Evolutionary conservation across 768 basidiomycete species (phyloP).

Genomic region (Coprinopsis marcescibilis): DNA sequence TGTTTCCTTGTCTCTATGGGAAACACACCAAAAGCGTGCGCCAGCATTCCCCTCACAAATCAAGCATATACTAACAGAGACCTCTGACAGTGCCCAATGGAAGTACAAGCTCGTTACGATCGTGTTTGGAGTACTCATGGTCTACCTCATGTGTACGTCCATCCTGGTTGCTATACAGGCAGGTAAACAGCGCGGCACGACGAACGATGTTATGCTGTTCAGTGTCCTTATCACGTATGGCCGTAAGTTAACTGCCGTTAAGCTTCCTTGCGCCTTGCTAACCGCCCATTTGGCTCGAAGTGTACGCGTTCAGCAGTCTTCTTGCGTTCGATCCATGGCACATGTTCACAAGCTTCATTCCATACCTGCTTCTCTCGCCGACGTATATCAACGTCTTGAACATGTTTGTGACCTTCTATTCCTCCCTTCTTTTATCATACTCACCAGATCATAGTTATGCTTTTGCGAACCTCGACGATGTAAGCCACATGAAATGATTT

Average conservation of each 20-base stretch:
- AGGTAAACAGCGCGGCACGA: slow-evolving; percentile 54
- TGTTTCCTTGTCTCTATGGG: slow-evolving; percentile 96
- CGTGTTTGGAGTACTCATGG: slow-evolving; percentile 68
- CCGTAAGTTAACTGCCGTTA: slow-evolving; percentile 33
- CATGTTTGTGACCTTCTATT: too few relatives aligned
- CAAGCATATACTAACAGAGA: background rate
- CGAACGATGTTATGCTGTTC: slow-evolving; percentile 75
- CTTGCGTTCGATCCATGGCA: slow-evolving; percentile 96
- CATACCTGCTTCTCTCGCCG: slow-evolving; percentile 84
- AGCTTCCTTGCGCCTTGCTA: background rate
- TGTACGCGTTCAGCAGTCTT: slow-evolving; percentile 71
- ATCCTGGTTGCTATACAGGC: slow-evolving; percentile 77
- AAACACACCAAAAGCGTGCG: slow-evolving; percentile 82
- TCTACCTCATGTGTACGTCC: slow-evolving; percentile 81
- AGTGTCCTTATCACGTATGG: slow-evolving; percentile 86
- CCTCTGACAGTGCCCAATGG: slow-evolving; percentile 51
- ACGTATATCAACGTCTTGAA: slow-evolving; percentile 73
- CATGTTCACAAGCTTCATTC: slow-evolving; percentile 84
- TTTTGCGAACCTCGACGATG: slow-evolving; percentile 82
- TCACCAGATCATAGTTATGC: too few relatives aligned
- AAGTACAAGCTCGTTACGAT: slow-evolving; percentile 83
- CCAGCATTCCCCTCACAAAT: background rate
- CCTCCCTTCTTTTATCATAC: too few relatives aligned
- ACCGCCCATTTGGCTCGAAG: slow-evolving; percentile 23
- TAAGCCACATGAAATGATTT: slow-evolving; percentile 28